These are phyloP conservation scores for Postia placenta DNA, from an alignment of 768 basidiomycete genomes.

Conservation along the genomic window DNA sequence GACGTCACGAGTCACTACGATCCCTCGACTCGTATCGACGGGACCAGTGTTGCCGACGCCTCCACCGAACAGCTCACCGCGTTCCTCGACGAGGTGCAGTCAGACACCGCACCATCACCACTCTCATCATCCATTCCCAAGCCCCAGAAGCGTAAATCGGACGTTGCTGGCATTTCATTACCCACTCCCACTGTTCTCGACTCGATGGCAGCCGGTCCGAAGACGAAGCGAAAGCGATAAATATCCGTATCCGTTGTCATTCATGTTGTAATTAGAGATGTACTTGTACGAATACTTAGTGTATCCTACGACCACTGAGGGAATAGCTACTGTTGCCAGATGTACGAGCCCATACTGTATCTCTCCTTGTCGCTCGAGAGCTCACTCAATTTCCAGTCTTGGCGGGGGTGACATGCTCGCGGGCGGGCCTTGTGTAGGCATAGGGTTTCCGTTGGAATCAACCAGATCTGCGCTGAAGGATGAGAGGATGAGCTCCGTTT, in stretches of 20 bases:
- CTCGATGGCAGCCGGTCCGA: conserved; percentile 9
- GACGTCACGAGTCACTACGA: conserved; percentile 28
- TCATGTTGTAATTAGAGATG: conserved; percentile 10
- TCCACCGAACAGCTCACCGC: conserved; percentile 34
- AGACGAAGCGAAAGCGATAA: conserved; percentile 24
- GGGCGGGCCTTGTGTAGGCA: conserved; percentile 1
- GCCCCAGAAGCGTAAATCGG: conserved; percentile 25
- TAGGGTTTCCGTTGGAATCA: conserved; percentile 1
- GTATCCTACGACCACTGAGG: conserved; percentile 17
- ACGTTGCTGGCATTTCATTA: conserved; percentile 20
- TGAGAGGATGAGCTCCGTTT: conserved; percentile 1
- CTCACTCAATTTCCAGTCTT: not conserved
- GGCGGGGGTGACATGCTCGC: not conserved
- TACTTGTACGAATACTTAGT: conserved; percentile 23
- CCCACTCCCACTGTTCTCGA: conserved; percentile 7
- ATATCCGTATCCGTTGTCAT: not conserved
- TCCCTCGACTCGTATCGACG: conserved; percentile 26
- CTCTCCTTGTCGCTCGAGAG: not conserved
- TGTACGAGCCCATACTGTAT: not conserved
- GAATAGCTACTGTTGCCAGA: not conserved
- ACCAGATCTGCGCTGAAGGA: conserved; percentile 4
- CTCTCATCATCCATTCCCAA: conserved; percentile 5
- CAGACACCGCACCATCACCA: conserved; percentile 17
- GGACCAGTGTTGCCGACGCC: conserved; percentile 25
- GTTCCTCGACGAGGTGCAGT: conserved; percentile 40